These are phyloP conservation scores for Cladophialophora bantiana DNA, from an alignment of 2,329 filamentous ascomycete species.

Conservation along the genomic window DNA sequence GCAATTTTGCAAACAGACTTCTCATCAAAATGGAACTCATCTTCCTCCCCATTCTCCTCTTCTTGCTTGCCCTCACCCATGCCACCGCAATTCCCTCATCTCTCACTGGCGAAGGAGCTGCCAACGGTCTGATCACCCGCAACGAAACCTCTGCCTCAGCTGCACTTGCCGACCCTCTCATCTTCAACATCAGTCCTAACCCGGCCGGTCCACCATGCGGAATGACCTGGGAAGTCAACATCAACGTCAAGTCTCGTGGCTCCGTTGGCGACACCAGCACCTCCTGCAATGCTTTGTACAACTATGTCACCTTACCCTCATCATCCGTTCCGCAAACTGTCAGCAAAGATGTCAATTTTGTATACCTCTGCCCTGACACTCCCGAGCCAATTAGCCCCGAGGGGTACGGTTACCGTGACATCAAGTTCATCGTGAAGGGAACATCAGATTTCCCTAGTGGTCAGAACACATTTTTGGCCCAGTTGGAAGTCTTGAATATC, in stretches of 20 bases:
- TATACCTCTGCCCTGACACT: constrained; percentile 14
- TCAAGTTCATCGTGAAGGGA: constrained; percentile 18
- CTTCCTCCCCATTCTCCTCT: not conserved
- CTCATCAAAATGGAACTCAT: constrained; percentile 6
- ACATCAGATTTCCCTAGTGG: not conserved
- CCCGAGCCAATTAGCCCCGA: not conserved
- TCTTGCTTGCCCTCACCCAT: not conserved
- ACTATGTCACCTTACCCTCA: constrained; percentile 11
- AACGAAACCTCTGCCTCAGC: constrained; percentile 7
- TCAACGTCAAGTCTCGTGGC: constrained; percentile 4
- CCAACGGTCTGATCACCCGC: not conserved
- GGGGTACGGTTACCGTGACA: constrained; percentile 10
- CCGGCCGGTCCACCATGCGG: constrained; percentile 13
- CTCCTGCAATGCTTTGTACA: constrained; percentile 11
- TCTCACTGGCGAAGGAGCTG: not conserved
- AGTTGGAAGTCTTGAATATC: constrained; percentile 6
- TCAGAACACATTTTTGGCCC: not conserved
- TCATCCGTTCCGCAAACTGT: not conserved
- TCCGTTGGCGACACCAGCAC: constrained; percentile 6
- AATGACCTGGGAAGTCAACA: constrained; percentile 17
- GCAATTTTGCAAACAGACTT: not conserved
- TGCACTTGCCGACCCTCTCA: not conserved
- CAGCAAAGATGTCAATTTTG: constrained; percentile 11
- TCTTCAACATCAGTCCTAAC: constrained; percentile 10
- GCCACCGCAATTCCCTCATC: constrained; percentile 7